A percentile compares a stretch with the other conserved stretches of the same genome.
phyloP scores from a whole-genome alignment of 345 rosid species.

The Salix koriyanagi region DNA sequence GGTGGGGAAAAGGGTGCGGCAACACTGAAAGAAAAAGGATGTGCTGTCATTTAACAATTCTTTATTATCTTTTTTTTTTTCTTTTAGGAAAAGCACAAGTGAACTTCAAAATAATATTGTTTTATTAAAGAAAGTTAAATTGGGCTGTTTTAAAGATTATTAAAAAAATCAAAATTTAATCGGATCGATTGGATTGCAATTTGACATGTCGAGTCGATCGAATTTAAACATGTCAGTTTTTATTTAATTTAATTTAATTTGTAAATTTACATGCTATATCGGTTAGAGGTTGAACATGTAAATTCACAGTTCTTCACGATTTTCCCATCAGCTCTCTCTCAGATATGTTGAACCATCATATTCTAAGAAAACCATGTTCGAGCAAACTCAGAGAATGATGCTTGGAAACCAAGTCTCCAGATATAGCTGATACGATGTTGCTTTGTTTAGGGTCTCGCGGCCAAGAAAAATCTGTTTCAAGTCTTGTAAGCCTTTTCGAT shows the following conservation, averaged over 20 bases:
- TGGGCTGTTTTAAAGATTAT: no score
- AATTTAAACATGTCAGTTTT: no score
- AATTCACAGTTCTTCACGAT: neutral
- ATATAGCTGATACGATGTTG: neutral
- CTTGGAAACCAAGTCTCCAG: conserved; percentile 16
- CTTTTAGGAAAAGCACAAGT: neutral
- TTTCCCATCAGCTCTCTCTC: neutral
- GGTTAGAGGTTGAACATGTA: no score
- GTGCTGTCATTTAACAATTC: neutral
- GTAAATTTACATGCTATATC: no score
- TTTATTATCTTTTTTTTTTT: no score
- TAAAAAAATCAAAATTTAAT: no score
- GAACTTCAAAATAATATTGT: no score
- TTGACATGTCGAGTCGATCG: no score
- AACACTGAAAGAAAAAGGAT: neutral
- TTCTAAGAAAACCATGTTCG: conserved; percentile 24
- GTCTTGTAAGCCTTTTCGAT: neutral
- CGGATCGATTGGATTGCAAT: no score
- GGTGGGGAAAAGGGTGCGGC: neutral
- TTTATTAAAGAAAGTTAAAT: no score
- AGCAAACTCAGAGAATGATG: conserved; percentile 24
- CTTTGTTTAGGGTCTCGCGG: neutral
- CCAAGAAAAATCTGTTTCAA: neutral
- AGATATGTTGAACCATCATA: conserved; percentile 33
- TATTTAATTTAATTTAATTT: no score